These are phyloP conservation scores for Aspergillus saccharolyticus DNA, from an alignment of 495 filamentous ascomycete species.

Conservation along the genomic window DNA sequence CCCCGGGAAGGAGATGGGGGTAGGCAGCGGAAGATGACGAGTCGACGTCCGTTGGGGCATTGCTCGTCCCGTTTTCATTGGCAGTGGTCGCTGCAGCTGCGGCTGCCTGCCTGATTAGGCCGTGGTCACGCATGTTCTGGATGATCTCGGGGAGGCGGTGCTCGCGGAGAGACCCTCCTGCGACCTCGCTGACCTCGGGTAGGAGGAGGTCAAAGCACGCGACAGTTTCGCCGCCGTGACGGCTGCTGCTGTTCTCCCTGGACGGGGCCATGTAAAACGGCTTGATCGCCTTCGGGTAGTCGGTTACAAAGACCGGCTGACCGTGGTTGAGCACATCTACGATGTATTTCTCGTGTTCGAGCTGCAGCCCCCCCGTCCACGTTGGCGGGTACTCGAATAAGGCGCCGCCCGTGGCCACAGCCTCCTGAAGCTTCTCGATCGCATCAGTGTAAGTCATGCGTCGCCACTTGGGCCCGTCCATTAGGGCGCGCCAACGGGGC, in stretches of 20 bases:
- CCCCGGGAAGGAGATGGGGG: constrained; percentile 36
- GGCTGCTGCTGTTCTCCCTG: constrained; percentile 8
- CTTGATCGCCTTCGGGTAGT: constrained; percentile 83
- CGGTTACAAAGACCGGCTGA: constrained; percentile 81
- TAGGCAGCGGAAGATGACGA: constrained; percentile 16
- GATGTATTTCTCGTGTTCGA: constrained; percentile 90
- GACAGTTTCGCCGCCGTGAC: constrained; percentile 51
- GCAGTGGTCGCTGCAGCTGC: too few relatives aligned
- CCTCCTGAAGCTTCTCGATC: constrained; percentile 60
- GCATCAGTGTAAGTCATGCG: constrained; percentile 83
- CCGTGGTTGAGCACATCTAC: constrained; percentile 64
- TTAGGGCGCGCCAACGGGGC: constrained; percentile 66
- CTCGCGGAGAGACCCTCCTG: constrained; percentile 90
- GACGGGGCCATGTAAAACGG: constrained; percentile 93
- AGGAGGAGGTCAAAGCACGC: constrained; percentile 95
- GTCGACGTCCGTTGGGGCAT: constrained; percentile 5
- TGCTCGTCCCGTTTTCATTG: constrained; percentile 5
- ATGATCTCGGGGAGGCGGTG: constrained; percentile 69
- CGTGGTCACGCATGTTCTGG: constrained; percentile 64
- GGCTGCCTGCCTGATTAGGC: constrained; percentile 40
- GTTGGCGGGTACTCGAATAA: constrained; percentile 60
- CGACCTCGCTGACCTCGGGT: constrained; percentile 83
- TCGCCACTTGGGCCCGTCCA: constrained; percentile 58
- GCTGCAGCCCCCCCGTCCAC: constrained; percentile 74
- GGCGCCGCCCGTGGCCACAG: constrained; percentile 42